A percentile compares a stretch with the other conserved stretches of the same genome.
Evolutionary conservation across 768 basidiomycete genomes (phyloP).

Genomic region (Pholiota microspora): DNA sequence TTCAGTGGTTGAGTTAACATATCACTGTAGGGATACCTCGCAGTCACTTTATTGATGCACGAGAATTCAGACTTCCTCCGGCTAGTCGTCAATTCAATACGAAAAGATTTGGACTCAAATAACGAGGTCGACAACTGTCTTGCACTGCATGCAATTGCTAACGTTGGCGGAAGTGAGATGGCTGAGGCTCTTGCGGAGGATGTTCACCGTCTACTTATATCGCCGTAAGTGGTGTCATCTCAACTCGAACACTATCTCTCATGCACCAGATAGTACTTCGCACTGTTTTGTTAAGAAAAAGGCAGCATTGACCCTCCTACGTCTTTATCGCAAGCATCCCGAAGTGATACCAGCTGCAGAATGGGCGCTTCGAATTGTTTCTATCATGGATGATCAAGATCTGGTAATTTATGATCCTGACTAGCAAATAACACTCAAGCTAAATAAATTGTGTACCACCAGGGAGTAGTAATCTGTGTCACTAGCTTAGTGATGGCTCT

Average conservation of each 20-base stretch:
- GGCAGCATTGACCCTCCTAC: constrained; percentile 88
- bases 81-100: constrained; percentile 96
- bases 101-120: constrained; percentile 93
- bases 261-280: constrained; percentile 65
- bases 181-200: constrained; percentile 93
- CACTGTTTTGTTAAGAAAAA: constrained; percentile 98
- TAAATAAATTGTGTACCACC: constrained; percentile 1
- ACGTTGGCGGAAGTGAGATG: constrained; percentile 98
- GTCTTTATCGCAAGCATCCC: constrained; percentile 94
- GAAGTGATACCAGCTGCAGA: constrained; percentile 91
- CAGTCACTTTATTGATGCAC: constrained; percentile 96
- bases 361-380: constrained; percentile 93
- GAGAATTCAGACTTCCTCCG: constrained; percentile 97
- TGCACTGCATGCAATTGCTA: constrained; percentile 96
- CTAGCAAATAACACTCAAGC: neutral
- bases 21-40: constrained; percentile 82
- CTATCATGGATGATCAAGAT: constrained; percentile 94
- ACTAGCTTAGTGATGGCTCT: constrained; percentile 92
- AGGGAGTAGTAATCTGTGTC: constrained; percentile 95
- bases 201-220: constrained; percentile 92
- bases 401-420: constrained; percentile 45
- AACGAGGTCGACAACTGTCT: constrained; percentile 95
- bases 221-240: constrained; percentile 59
- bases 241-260: neutral
- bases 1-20: constrained; percentile 12